Evolutionary conservation across 345 rosid species (phyloP).

Genomic region (Leavenworthia alabamica): DNA sequence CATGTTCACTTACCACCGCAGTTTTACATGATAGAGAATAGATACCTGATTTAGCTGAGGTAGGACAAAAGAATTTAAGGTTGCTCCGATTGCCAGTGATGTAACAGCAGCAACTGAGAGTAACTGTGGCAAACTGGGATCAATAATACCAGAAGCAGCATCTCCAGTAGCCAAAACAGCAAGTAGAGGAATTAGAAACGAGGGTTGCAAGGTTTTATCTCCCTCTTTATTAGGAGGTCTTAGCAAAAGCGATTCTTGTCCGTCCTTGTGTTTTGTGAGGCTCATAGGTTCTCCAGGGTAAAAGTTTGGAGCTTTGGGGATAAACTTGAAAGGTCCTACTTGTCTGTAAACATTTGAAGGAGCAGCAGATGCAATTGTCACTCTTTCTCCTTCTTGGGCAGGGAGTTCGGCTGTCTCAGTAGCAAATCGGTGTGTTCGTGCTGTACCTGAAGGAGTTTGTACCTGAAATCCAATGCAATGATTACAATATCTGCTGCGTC

Average conservation of each 20-base stretch:
- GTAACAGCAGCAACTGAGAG: conserved; percentile 69
- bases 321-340: conserved; percentile 76
- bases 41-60: conserved; percentile 66
- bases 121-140: conserved; percentile 82
- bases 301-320: conserved; percentile 63
- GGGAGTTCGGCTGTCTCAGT: conserved; percentile 88
- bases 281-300: conserved; percentile 89
- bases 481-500: not conserved
- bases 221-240: conserved; percentile 72
- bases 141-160: conserved; percentile 77
- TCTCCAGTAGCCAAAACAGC: conserved; percentile 83
- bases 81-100: conserved; percentile 68
- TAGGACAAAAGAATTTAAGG: conserved; percentile 50
- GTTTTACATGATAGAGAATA: not conserved
- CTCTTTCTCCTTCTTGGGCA: conserved; percentile 94
- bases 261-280: conserved; percentile 80
- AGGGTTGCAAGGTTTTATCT: conserved; percentile 52
- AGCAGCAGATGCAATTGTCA: conserved; percentile 80
- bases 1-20: not conserved
- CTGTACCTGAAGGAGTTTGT: conserved; percentile 75
- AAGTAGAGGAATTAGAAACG: conserved; percentile 58
- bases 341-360: conserved; percentile 66
- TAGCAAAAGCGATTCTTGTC: conserved; percentile 53
- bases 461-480: conserved; percentile 42
- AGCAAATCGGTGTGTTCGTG: conserved; percentile 87